Percentiles rank a stretch among this genome's conserved stretches.
phyloP scores from a whole-genome alignment of 352 stramenopile species.

The Pseudoperonospora humuli region DNA sequence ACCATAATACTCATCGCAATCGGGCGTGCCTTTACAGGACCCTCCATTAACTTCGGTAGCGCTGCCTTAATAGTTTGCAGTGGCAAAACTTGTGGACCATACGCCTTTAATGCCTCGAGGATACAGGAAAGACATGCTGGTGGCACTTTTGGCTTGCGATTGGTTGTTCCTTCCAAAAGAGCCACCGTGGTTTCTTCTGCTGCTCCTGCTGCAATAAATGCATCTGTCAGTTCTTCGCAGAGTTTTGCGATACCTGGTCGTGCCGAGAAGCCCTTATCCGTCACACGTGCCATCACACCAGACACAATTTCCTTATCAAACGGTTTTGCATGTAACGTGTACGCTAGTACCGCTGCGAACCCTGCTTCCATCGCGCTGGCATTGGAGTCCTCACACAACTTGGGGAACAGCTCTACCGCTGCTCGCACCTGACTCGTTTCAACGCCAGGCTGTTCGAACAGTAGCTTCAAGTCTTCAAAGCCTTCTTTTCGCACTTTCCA shows the following conservation, averaged over 20 bases:
- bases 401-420: slow-evolving; percentile 54
- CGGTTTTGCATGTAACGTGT: slow-evolving; percentile 49
- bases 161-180: slow-evolving; percentile 77
- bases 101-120: slow-evolving; percentile 68
- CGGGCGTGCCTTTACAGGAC: slow-evolving; percentile 75
- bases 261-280: slow-evolving; percentile 80
- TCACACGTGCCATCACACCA: slow-evolving; percentile 64
- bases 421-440: slow-evolving; percentile 36
- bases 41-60: slow-evolving; percentile 66
- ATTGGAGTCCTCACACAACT: slow-evolving; percentile 82
- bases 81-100: slow-evolving; percentile 66
- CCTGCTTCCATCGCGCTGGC: slow-evolving; percentile 74
- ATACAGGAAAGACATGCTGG: slow-evolving; percentile 59
- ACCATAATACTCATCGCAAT: slow-evolving; percentile 71
- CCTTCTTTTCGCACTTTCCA: slow-evolving; percentile 83
- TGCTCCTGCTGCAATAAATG: slow-evolving; percentile 67
- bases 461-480: slow-evolving; percentile 62
- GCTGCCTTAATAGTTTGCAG: slow-evolving; percentile 61
- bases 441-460: slow-evolving; percentile 44
- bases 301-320: slow-evolving; percentile 65
- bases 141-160: slow-evolving; percentile 83
- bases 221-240: slow-evolving; percentile 65
- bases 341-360: slow-evolving; percentile 65
- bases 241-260: slow-evolving; percentile 69
- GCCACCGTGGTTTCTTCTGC: slow-evolving; percentile 65